A percentile compares a stretch with the other conserved stretches of the same genome.
phyloP scores from a whole-genome alignment of 2,329 filamentous ascomycete species.

The Nothophoma quercina region DNA sequence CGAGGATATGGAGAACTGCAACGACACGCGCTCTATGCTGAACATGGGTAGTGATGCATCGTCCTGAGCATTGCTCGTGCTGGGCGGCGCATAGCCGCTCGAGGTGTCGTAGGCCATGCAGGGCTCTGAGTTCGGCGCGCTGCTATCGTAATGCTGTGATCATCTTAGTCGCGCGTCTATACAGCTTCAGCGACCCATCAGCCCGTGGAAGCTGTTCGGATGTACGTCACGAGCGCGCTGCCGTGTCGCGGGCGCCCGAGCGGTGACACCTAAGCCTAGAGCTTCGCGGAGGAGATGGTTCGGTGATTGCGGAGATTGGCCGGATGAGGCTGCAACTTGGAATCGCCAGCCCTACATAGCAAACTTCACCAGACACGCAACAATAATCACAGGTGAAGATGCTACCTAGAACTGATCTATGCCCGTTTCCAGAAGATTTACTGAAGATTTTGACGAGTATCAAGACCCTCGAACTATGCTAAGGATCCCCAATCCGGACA shows the following conservation, averaged over 20 bases:
- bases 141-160: conserved; percentile 20
- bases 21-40: conserved; percentile 88
- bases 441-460: no score
- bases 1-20: conserved; percentile 92
- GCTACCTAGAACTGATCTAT: no score
- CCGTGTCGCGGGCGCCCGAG: conserved; percentile 15
- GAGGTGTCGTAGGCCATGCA: conserved; percentile 74
- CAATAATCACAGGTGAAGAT: no score
- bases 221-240: conserved; percentile 15
- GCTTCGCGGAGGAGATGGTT: conserved; percentile 4
- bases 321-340: not conserved
- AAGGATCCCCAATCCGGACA: no score
- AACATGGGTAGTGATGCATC: conserved; percentile 82
- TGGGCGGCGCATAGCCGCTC: conserved; percentile 75
- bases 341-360: no score
- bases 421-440: no score
- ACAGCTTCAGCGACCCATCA: conserved; percentile 18
- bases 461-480: no score
- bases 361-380: no score
- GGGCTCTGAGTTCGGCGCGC: conserved; percentile 15
- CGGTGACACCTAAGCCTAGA: conserved; percentile 23
- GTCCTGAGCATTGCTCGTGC: conserved; percentile 68
- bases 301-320: not conserved
- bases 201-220: not conserved
- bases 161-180: conserved; percentile 20